Conservation (phyloP, 2,329 filamentous ascomycete species). For the Trichoderma sp. region DNA sequence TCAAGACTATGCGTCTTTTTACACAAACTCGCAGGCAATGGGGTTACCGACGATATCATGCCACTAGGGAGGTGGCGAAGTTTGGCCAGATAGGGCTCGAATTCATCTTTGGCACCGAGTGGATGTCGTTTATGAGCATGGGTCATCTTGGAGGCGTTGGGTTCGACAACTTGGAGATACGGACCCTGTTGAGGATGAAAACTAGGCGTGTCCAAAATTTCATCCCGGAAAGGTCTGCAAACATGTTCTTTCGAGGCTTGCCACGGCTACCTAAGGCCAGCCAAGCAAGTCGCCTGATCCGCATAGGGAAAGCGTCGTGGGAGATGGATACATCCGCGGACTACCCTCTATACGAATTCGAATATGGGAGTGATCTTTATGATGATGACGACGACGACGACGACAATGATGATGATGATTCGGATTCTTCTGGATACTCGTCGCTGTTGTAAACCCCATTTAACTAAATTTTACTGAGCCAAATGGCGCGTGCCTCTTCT, state of each 20-base stretch:
- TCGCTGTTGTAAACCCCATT: too few species aligned
- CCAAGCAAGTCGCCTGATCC: not conserved
- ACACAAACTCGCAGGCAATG: not conserved
- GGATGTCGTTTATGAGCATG: not conserved
- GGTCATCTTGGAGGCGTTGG: not conserved
- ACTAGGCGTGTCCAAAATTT: fast-evolving
- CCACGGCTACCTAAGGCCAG: not conserved
- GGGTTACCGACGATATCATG: not conserved
- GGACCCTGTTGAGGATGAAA: not conserved
- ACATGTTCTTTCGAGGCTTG: not conserved
- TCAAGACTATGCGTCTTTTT: not conserved
- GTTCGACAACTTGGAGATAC: not conserved
- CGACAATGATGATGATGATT: too few species aligned
- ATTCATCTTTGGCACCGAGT: not conserved
- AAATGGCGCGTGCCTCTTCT: not conserved
- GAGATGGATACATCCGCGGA: not conserved
- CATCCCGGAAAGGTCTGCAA: fast-evolving
- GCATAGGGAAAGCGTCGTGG: not conserved
- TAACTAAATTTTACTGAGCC: not conserved
- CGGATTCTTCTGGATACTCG: too few species aligned
- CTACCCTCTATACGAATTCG: not conserved
- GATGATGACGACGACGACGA: too few species aligned
- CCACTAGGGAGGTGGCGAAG: not conserved
- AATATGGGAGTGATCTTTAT: too few species aligned
- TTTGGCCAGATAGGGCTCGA: not conserved